These are phyloP conservation scores for Trichaptum fuscoviolaceum DNA, from an alignment of 768 basidiomycete species.

Conservation along the genomic window DNA sequence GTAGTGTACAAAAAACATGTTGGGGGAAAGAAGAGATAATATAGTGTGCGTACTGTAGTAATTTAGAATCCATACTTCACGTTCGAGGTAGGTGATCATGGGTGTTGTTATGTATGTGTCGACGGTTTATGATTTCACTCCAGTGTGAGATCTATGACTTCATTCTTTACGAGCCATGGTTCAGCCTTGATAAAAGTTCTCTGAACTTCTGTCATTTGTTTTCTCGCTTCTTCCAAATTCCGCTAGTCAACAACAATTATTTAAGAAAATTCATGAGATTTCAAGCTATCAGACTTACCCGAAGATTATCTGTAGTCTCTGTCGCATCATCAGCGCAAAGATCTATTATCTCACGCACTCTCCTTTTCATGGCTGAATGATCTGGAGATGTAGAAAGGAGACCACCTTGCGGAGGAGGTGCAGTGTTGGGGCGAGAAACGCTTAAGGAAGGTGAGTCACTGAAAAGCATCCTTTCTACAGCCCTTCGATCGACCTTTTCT, in stretches of 20 bases:
- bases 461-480: not conserved
- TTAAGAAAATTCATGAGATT: not conserved
- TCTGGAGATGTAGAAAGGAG: not conserved
- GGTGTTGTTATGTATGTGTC: too few species aligned
- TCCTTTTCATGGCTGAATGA: not conserved
- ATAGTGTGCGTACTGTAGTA: too few species aligned
- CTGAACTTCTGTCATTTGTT: not conserved
- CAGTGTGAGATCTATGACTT: not conserved
- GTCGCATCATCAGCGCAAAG: not conserved
- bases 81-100: too few species aligned
- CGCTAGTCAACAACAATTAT: not conserved
- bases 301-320: not conserved
- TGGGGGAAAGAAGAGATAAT: too few species aligned
- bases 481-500: not conserved
- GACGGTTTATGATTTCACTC: not conserved
- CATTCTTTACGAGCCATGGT: not conserved
- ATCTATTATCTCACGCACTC: not conserved
- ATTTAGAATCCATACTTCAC: too few species aligned
- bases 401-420: not conserved
- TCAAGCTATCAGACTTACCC: not conserved
- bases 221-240: not conserved
- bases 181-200: not conserved
- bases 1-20: too few species aligned
- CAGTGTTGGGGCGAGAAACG: not conserved
- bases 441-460: not conserved